These are phyloP conservation scores for Centrapalus pauciflorus DNA, from an alignment of 129 eudicot genomes.

Conservation along the genomic window DNA sequence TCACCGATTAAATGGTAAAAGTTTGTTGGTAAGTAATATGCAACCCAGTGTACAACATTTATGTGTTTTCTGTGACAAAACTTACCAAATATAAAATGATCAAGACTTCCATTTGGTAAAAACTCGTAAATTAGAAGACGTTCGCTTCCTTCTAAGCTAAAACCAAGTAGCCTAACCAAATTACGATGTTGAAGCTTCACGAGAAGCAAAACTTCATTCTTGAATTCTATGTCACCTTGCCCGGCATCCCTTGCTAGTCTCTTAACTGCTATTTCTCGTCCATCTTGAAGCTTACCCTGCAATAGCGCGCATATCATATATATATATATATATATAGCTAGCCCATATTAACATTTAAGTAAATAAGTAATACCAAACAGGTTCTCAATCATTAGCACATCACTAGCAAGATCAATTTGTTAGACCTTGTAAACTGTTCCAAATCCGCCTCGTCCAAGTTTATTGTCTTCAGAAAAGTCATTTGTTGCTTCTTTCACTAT, in stretches of 20 bases:
- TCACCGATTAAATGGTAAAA: too few relatives aligned
- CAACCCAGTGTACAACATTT: too few relatives aligned
- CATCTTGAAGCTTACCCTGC: constrained; percentile 26
- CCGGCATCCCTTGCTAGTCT: constrained; percentile 12
- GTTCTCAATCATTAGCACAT: neutral
- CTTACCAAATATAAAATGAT: constrained; percentile 25
- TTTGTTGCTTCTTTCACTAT: constrained; percentile 7
- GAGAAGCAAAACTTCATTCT: constrained; percentile 21
- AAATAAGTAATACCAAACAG: neutral
- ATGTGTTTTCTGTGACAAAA: neutral
- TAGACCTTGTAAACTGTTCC: constrained; percentile 33
- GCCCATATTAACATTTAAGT: neutral
- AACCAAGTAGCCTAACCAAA: constrained; percentile 30
- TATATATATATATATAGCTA: neutral
- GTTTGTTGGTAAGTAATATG: too few relatives aligned
- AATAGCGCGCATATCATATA: too few relatives aligned
- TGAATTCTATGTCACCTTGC: constrained; percentile 29
- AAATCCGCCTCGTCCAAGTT: constrained; percentile 32
- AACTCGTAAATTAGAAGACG: constrained; percentile 30
- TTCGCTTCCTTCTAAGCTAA: constrained; percentile 13
- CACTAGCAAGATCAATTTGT: neutral
- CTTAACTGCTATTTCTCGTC: constrained; percentile 32
- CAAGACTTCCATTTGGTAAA: constrained; percentile 33
- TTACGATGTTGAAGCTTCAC: constrained; percentile 36
- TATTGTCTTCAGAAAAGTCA: constrained; percentile 20